phyloP scores from a whole-genome alignment of 306 rosid species.

The Canavalia gladiata region DNA sequence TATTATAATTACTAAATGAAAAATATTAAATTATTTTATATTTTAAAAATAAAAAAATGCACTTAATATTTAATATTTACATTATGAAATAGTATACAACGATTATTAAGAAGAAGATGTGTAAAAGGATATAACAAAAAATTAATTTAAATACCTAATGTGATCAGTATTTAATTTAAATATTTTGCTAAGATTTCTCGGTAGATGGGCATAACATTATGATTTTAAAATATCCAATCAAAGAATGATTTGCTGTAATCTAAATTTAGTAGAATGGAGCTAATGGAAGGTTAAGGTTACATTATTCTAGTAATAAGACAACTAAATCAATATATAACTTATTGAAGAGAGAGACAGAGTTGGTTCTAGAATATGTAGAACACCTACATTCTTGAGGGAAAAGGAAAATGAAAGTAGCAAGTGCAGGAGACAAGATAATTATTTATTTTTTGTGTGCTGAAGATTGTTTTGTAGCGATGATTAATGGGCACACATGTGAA shows the following conservation, averaged over 20 bases:
- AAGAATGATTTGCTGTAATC: constrained; percentile 37
- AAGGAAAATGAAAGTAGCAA: constrained; percentile 34
- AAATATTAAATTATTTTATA: too few relatives aligned
- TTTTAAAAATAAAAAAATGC: too few relatives aligned
- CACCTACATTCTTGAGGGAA: constrained; percentile 17
- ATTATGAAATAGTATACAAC: too few relatives aligned
- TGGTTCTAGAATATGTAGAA: not conserved
- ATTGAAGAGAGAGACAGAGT: not conserved
- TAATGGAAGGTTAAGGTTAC: not conserved
- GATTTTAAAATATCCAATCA: constrained; percentile 21
- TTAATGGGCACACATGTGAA: constrained; percentile 73
- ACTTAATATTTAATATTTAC: too few relatives aligned
- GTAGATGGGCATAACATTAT: not conserved
- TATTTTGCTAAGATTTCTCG: not conserved
- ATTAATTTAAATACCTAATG: not conserved
- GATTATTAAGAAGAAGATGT: too few relatives aligned
- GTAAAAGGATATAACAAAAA: not conserved
- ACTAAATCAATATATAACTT: not conserved
- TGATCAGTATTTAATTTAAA: not conserved
- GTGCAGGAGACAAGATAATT: constrained; percentile 51
- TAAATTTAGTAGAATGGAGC: not conserved
- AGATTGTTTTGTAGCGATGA: constrained; percentile 66
- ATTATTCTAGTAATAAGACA: not conserved
- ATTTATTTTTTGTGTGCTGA: constrained; percentile 42
- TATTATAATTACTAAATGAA: too few relatives aligned